Conservation (phyloP, 1,284 basidiomycete genomes). For the Puccinia hordei region DNA sequence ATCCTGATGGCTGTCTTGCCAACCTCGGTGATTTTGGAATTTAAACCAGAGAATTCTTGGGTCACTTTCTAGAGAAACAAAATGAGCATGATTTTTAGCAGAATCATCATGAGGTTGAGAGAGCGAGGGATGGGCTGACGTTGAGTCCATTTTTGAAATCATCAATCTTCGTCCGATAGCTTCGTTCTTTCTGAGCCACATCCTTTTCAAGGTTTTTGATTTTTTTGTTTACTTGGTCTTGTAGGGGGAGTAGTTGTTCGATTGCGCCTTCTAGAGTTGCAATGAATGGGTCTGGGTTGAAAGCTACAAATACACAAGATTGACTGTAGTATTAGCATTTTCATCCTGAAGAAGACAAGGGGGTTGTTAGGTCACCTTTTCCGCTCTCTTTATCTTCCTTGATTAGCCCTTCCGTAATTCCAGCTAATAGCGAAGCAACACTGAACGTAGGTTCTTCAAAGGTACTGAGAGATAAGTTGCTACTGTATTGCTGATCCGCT, state of each 20-base stretch:
- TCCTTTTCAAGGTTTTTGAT: conserved; percentile 46
- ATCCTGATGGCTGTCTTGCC: conserved; percentile 92
- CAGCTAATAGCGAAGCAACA: conserved; percentile 42
- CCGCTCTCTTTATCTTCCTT: conserved; percentile 49
- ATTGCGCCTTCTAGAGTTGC: conserved; percentile 44
- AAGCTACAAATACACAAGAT: conserved; percentile 30
- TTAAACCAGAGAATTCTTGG: conserved; percentile 49
- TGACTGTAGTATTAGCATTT: conserved; percentile 8
- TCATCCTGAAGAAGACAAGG: background rate
- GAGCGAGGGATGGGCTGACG: conserved; percentile 26
- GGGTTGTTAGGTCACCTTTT: conserved; percentile 31
- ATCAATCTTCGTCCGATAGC: conserved; percentile 48
- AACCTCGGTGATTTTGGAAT: conserved; percentile 77
- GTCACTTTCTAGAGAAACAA: conserved; percentile 31
- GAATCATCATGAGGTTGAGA: background rate
- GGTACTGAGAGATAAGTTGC: conserved; percentile 30
- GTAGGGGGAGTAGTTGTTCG: conserved; percentile 44
- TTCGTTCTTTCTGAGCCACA: conserved; percentile 44
- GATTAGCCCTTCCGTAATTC: conserved; percentile 47
- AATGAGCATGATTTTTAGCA: background rate
- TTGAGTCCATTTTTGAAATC: conserved; percentile 49
- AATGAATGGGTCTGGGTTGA: conserved; percentile 52
- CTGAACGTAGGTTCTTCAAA: conserved; percentile 48
- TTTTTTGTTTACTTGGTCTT: conserved; percentile 30
- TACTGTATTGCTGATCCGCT: conserved; percentile 6